A percentile compares a stretch with the other conserved stretches of the same genome.
Evolutionary conservation across 2,329 filamentous ascomycete species (phyloP).

Genomic region (Microsporum ferrugineum): DNA sequence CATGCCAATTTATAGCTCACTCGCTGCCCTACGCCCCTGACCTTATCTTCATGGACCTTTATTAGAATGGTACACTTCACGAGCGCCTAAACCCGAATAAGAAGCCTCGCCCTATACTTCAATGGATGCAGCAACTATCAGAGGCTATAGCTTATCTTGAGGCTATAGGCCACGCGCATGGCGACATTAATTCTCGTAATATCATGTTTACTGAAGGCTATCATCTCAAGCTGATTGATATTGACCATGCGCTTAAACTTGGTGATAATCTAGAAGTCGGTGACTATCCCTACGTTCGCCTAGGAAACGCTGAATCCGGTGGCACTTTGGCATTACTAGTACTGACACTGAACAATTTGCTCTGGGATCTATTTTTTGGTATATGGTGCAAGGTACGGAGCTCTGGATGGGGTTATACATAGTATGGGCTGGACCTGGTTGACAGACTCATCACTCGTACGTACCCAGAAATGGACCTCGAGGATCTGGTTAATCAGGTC

Average conservation of each 20-base stretch:
- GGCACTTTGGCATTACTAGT: constrained; percentile 3
- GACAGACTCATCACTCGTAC: background rate
- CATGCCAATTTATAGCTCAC: background rate
- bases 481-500: background rate
- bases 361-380: constrained; percentile 9
- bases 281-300: constrained; percentile 6
- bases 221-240: constrained; percentile 15
- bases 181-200: constrained; percentile 15
- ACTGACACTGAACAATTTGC: constrained; percentile 11
- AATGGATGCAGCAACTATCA: constrained; percentile 8
- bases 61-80: background rate
- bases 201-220: constrained; percentile 12
- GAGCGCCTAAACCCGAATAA: background rate
- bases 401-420: background rate
- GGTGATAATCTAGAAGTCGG: background rate
- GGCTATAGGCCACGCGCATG: constrained; percentile 13
- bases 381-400: background rate
- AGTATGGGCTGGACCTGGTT: background rate
- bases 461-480: background rate
- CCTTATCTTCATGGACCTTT: background rate
- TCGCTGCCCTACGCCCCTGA: background rate
- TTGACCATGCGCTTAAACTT: constrained; percentile 10
- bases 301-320: background rate
- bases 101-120: background rate
- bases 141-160: constrained; percentile 14